phyloP scores from a whole-genome alignment of 148 eudicot species.

The Rhododendron ferrugineum region DNA sequence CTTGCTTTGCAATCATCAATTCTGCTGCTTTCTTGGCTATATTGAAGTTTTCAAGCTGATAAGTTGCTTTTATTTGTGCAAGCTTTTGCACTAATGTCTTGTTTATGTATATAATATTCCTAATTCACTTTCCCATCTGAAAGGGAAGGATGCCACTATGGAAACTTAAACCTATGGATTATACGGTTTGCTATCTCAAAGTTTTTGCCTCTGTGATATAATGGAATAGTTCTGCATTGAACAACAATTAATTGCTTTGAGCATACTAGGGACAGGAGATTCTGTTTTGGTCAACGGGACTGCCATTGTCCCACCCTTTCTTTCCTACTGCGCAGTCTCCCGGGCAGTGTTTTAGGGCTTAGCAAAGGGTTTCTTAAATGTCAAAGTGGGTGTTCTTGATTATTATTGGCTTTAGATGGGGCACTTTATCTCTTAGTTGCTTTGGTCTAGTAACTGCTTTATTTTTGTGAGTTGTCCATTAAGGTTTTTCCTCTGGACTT shows the following conservation, averaged over 20 bases:
- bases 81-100: background rate
- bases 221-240: background rate
- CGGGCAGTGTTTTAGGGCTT: background rate
- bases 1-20: background rate
- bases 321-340: background rate
- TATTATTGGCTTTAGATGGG: background rate
- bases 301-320: background rate
- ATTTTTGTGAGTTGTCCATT: background rate
- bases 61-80: constrained; percentile 3
- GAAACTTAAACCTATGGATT: background rate
- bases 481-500: background rate
- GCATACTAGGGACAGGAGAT: background rate
- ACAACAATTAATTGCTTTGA: background rate
- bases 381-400: background rate
- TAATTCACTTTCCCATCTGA: background rate
- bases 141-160: background rate
- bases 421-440: background rate
- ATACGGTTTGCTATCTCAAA: background rate
- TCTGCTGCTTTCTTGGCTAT: background rate
- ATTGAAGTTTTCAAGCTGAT: background rate
- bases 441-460: background rate
- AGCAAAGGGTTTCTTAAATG: background rate
- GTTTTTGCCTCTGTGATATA: background rate
- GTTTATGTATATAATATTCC: background rate
- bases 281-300: background rate